Base-by-base conservation (phyloP, 352 stramenopile genomes). In the Phytophthora pseudosyringae region DNA sequence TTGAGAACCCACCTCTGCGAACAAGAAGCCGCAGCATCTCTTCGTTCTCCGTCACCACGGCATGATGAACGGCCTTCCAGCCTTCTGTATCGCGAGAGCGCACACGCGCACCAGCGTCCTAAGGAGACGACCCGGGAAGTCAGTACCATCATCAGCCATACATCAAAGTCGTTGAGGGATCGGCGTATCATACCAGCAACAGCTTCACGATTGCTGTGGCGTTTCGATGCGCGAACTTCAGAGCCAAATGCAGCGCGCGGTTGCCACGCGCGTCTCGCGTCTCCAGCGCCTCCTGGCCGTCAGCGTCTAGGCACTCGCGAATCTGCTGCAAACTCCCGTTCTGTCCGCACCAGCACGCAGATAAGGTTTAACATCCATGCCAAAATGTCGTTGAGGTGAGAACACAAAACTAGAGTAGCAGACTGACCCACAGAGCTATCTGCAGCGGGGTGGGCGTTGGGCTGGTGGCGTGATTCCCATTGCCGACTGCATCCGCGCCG, bases 221-320 rank as follows among this genome's bases (percentile, higher is more conserved):
- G 57, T 91, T 76, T 44, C 75, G 74, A 51, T 91, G 80, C 21
- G 77, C 73, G 63, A 91, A 86, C 63, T 91, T 91, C 44, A 91
- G 54, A 13, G 83, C 76, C 46, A 91, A 57, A 59, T 90, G 83
- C 35, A 91, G 58, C 35, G 80, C 79, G 15, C 83, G 80, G 25
- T 91, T 89, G 48, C 83, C 83, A 49, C 72, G 78, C 11, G 28
- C 43, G 57, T 91, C 83, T 48, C 76, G 71, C 26, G 73, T 72
- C 54, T 91, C 80, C 8, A 91, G 49, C 18, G 67, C 65, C 3
- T 83, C 25, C n/a, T 40, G 21, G 66, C 72, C 55, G 16, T 32
- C 52, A 49, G 36, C 31, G 8, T 59, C 33, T 8, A 89, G 47
- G 36, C 48, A 77, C 18, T 80, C 64, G 9, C 54, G 55, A 18